Conservation (phyloP, 108 stramenopile genomes). For the Fragilaria radians region DNA sequence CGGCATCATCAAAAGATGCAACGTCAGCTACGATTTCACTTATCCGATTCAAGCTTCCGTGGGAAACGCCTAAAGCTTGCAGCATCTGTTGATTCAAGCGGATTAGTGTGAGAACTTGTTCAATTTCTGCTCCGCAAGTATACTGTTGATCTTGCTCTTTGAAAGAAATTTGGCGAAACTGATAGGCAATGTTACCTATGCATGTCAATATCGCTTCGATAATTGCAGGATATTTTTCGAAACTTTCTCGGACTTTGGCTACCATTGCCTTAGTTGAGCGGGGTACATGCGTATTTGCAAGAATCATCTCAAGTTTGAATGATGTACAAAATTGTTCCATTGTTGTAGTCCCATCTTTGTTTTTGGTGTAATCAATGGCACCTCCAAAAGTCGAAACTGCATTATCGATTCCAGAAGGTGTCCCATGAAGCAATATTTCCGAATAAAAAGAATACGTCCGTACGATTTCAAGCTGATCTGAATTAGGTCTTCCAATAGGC, state of each 20-base stretch:
- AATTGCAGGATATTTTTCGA: background rate
- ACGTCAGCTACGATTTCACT: conserved; percentile 6
- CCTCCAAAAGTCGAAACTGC: conserved; percentile 34
- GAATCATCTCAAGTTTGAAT: conserved; percentile 20
- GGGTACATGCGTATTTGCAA: conserved; percentile 42
- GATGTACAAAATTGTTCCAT: conserved; percentile 24
- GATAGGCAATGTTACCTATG: conserved; percentile 7
- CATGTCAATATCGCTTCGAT: background rate
- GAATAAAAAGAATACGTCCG: conserved; percentile 38
- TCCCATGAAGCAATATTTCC: conserved; percentile 34
- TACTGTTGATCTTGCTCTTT: background rate
- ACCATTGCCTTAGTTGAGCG: conserved; percentile 19
- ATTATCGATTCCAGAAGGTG: conserved; percentile 52
- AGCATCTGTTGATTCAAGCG: conserved; percentile 19
- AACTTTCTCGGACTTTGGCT: conserved; percentile 6
- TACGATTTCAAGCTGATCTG: conserved; percentile 17
- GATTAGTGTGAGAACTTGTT: conserved; percentile 10
- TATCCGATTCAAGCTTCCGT: conserved; percentile 14
- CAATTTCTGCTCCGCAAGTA: background rate
- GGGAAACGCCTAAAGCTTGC: conserved; percentile 19
- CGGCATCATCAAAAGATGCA: background rate
- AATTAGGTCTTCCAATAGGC: conserved; percentile 3
- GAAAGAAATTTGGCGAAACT: conserved; percentile 5
- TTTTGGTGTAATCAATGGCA: conserved; percentile 14
- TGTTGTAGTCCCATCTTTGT: background rate